phyloP scores from a whole-genome alignment of 331 rosid species.

The Quercus lobata region DNA sequence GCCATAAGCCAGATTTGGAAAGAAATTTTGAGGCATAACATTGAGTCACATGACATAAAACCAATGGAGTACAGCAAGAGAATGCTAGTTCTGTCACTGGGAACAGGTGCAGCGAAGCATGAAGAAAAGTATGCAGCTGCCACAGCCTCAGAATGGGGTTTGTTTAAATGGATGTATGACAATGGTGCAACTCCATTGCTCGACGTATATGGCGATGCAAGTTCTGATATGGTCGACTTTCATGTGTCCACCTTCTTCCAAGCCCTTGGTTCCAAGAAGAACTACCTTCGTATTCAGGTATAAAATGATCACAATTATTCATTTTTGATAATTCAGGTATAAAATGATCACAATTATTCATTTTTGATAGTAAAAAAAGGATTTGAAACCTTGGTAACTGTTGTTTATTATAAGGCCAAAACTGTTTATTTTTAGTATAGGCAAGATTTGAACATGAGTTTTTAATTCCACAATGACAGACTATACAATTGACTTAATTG shows the following conservation, averaged over 20 bases:
- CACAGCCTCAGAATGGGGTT: neutral
- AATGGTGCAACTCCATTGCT: neutral
- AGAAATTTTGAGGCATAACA: neutral
- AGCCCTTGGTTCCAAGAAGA: neutral
- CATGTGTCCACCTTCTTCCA: neutral
- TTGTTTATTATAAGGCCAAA: no score
- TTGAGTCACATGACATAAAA: neutral
- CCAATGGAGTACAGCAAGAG: neutral
- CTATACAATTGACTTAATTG: no score
- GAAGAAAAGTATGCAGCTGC: neutral
- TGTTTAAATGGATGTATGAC: neutral
- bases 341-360: no score
- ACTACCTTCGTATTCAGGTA: neutral
- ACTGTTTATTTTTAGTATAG: no score
- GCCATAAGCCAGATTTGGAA: neutral
- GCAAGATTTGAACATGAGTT: no score
- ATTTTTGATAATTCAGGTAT: no score
- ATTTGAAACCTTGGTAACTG: no score
- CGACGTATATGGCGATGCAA: neutral
- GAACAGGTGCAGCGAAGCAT: neutral
- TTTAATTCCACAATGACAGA: no score
- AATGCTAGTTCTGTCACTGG: neutral
- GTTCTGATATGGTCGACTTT: constrained; percentile 1
- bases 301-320: neutral
- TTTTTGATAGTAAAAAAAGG: no score